These are phyloP conservation scores for Diplotaxis tenuifolia DNA, from an alignment of 345 rosid genomes.

Conservation along the genomic window DNA sequence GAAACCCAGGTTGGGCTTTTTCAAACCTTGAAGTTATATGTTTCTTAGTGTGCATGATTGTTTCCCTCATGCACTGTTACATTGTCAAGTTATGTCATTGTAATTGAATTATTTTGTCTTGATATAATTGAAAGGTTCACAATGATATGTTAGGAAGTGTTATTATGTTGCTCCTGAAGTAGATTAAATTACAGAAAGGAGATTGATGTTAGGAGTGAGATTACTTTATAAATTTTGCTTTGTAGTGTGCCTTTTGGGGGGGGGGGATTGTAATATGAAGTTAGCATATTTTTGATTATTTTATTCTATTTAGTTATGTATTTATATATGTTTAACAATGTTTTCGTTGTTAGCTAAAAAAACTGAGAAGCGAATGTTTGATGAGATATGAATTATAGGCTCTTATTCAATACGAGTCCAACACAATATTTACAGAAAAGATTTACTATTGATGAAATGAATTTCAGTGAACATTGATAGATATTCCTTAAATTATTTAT, in stretches of 20 bases:
- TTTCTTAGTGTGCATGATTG: background rate
- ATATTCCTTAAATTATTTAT: too few relatives aligned
- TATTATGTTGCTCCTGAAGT: background rate
- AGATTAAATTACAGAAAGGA: background rate
- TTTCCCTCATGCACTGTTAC: background rate
- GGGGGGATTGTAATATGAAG: too few relatives aligned
- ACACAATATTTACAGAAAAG: background rate
- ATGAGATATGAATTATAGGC: too few relatives aligned
- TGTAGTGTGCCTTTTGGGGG: background rate
- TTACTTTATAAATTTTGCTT: background rate
- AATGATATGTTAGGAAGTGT: background rate
- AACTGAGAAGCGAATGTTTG: background rate
- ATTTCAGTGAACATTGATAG: background rate
- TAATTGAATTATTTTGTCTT: background rate
- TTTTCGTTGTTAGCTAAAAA: too few relatives aligned
- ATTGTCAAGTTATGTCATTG: background rate
- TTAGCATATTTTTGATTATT: too few relatives aligned
- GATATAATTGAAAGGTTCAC: background rate
- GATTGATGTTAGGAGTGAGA: background rate
- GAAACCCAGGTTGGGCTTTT: too few relatives aligned
- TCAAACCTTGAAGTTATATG: too few relatives aligned
- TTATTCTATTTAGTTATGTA: too few relatives aligned
- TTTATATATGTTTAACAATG: too few relatives aligned
- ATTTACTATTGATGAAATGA: background rate
- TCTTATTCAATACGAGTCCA: background rate